Conservation (phyloP, 768 basidiomycete genomes). For the Trametes coccinea region DNA sequence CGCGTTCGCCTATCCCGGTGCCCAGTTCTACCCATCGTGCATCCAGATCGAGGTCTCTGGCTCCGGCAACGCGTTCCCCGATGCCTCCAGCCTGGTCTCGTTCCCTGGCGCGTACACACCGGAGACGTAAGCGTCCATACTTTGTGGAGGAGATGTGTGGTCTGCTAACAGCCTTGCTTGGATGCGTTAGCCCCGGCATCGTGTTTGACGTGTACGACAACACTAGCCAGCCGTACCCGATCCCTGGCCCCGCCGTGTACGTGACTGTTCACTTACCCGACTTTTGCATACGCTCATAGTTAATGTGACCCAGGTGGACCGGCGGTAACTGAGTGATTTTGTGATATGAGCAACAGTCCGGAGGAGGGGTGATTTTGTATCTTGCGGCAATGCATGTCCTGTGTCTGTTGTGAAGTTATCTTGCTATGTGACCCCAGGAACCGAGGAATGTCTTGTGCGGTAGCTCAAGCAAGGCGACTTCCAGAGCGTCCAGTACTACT, state of each 20-base stretch:
- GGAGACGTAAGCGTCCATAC: conserved; percentile 31
- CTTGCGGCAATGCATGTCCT: too few relatives aligned
- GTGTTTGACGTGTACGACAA: conserved; percentile 38
- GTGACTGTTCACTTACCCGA: background rate
- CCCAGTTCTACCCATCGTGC: conserved; percentile 47
- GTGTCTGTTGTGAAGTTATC: too few relatives aligned
- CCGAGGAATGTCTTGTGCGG: too few relatives aligned
- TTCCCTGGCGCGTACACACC: conserved; percentile 49
- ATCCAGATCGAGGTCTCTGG: conserved; percentile 49
- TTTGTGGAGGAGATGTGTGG: background rate
- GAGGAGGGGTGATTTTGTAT: too few relatives aligned
- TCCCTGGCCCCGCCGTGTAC: conserved; percentile 39
- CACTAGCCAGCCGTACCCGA: conserved; percentile 37
- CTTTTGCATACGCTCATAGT: background rate
- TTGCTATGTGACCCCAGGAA: too few relatives aligned
- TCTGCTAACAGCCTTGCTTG: background rate
- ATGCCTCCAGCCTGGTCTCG: conserved; percentile 42
- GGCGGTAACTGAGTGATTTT: conserved; percentile 8
- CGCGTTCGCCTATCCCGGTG: conserved; percentile 44
- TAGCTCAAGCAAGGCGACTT: too few relatives aligned
- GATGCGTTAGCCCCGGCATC: conserved; percentile 27
- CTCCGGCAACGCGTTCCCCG: conserved; percentile 43
- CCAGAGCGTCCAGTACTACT: too few relatives aligned
- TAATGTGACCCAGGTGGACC: conserved; percentile 3
- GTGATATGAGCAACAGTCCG: too few relatives aligned